Evolutionary conservation across 1,284 basidiomycete genomes (phyloP).

Genomic region (Rhodotorula glutinis): DNA sequence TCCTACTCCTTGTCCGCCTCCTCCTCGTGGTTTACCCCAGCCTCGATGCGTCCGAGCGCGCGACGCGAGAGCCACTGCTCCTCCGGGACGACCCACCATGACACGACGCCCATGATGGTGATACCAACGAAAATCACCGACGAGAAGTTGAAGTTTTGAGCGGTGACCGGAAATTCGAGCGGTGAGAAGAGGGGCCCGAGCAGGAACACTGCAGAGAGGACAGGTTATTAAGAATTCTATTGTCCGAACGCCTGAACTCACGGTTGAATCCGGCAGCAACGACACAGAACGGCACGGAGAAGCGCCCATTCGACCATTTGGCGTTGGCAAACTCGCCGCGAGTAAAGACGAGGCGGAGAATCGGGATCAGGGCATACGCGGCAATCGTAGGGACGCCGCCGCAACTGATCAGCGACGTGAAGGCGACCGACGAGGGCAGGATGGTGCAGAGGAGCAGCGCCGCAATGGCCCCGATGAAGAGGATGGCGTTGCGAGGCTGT

Average conservation of each 20-base stretch:
- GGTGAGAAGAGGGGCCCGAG: constrained; percentile 65
- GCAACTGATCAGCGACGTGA: constrained; percentile 77
- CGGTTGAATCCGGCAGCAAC: constrained; percentile 68
- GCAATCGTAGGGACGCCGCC: constrained; percentile 76
- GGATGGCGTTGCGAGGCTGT: constrained; percentile 62
- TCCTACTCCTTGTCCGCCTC: not conserved
- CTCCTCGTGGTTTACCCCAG: not conserved
- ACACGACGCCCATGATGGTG: constrained; percentile 68
- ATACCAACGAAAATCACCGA: constrained; percentile 67
- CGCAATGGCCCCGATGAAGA: constrained; percentile 51
- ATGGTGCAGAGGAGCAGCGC: constrained; percentile 72
- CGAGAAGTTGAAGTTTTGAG: constrained; percentile 71
- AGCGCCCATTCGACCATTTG: constrained; percentile 65
- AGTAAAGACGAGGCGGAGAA: constrained; percentile 67
- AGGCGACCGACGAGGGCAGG: constrained; percentile 77
- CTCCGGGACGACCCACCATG: constrained; percentile 71
- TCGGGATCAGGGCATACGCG: constrained; percentile 71
- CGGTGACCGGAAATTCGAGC: constrained; percentile 72
- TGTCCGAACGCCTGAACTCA: too few species aligned
- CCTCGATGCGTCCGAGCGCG: constrained; percentile 45
- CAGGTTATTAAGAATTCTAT: too few species aligned
- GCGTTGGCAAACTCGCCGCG: constrained; percentile 68
- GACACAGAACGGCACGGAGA: constrained; percentile 64
- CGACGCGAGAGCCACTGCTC: constrained; percentile 70
- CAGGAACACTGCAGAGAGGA: constrained; percentile 48